phyloP scores from a whole-genome alignment of 345 rosid species.

The Eucalyptus cloeziana region DNA sequence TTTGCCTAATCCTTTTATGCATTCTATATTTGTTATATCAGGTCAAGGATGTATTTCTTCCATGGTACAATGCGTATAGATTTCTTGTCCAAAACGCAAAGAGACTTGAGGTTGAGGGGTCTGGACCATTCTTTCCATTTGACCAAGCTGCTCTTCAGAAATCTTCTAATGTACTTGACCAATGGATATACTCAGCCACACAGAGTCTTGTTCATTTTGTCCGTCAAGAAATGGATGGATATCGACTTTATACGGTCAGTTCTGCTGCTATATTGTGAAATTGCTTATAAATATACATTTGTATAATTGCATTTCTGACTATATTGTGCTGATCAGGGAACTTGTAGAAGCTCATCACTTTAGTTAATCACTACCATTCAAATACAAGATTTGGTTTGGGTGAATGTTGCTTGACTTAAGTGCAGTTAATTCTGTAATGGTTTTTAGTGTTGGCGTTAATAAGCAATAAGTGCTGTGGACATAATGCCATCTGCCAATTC shows the following conservation, averaged over 20 bases:
- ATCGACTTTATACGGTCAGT: constrained; percentile 90
- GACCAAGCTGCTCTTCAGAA: constrained; percentile 42
- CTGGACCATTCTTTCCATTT: constrained; percentile 57
- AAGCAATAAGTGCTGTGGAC: background rate
- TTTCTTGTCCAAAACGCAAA: constrained; percentile 96
- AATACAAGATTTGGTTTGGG: background rate
- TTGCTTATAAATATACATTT: background rate
- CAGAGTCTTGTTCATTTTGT: constrained; percentile 97
- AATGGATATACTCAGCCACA: constrained; percentile 97
- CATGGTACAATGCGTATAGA: constrained; percentile 99
- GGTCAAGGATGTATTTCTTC: constrained; percentile 99
- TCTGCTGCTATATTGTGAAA: background rate
- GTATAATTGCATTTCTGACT: background rate
- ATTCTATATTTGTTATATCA: constrained; percentile 9
- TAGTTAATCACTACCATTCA: background rate
- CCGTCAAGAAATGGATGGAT: constrained; percentile 82
- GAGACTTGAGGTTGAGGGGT: constrained; percentile 90
- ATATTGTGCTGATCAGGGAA: background rate
- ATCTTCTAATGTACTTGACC: constrained; percentile 89
- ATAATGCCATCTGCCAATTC: background rate
- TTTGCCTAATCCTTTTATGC: background rate
- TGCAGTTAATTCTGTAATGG: background rate
- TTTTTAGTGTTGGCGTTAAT: background rate
- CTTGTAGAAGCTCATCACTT: background rate
- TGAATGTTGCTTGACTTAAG: background rate